These are phyloP conservation scores for Ceratobasidium sp. DNA, from an alignment of 1,284 basidiomycete species.

Conservation along the genomic window DNA sequence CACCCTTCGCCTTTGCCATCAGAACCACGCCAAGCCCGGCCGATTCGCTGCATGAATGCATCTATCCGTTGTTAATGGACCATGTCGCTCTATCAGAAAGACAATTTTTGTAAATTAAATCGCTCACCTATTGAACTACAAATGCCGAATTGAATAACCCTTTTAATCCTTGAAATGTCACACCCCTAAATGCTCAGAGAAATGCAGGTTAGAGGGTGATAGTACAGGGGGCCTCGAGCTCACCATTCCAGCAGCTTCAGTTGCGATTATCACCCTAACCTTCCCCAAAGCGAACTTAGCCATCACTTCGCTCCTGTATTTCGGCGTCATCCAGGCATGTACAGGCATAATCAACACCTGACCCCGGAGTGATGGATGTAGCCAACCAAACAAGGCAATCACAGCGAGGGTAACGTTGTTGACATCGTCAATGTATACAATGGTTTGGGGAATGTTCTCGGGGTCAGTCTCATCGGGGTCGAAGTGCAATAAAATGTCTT, in stretches of 20 bases:
- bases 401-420: not conserved
- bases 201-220: not conserved
- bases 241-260: conserved; percentile 8
- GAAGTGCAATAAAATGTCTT: not conserved
- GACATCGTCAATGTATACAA: conserved; percentile 10
- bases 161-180: not conserved
- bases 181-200: conserved; percentile 9
- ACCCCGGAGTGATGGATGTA: not conserved
- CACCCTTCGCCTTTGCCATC: conserved; percentile 1
- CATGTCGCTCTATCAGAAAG: too few relatives aligned
- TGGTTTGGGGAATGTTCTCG: not conserved
- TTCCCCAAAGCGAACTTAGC: not conserved
- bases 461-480: not conserved
- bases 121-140: conserved; percentile 8
- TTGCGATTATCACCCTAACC: not conserved
- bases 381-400: not conserved
- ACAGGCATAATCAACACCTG: not conserved
- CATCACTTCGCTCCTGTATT: conserved; percentile 14
- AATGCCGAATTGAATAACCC: not conserved
- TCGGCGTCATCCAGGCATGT: not conserved
- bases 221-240: not conserved
- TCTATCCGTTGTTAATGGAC: not conserved
- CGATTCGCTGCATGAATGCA: conserved; percentile 20
- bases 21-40: not conserved
- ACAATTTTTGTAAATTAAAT: not conserved